A percentile compares a stretch with the other conserved stretches of the same genome.
These are phyloP conservation scores for Aureobasidium uvarum DNA, from an alignment of 2,329 filamentous ascomycete species.

Conservation along the genomic window DNA sequence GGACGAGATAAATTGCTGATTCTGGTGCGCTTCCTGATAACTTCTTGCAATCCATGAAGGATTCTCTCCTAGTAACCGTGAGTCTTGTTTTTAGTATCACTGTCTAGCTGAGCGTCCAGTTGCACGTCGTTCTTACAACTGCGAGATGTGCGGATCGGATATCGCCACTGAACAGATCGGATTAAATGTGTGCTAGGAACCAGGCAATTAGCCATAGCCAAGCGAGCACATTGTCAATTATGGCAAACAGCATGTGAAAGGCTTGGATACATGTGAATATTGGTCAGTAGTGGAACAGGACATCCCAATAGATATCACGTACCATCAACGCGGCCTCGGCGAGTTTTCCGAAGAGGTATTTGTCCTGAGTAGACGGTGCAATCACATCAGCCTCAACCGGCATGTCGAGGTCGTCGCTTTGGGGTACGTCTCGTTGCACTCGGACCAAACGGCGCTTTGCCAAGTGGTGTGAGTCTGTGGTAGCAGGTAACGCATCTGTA, in stretches of 20 bases:
- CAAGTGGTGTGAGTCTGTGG: background rate
- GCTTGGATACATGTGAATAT: background rate
- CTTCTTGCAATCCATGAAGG: background rate
- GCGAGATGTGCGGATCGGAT: background rate
- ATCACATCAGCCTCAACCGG: background rate
- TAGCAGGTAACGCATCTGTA: background rate
- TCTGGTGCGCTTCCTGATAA: background rate
- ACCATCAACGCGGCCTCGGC: background rate
- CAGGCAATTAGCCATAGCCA: background rate
- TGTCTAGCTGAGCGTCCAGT: too few species aligned
- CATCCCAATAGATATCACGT: background rate
- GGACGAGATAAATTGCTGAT: too few species aligned
- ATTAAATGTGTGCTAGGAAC: background rate
- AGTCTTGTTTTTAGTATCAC: background rate
- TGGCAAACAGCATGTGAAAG: background rate
- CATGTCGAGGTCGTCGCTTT: background rate
- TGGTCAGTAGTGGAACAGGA: background rate
- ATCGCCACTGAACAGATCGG: background rate
- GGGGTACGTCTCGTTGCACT: background rate
- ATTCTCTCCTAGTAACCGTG: background rate
- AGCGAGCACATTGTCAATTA: background rate
- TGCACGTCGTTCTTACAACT: background rate
- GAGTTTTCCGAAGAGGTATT: background rate
- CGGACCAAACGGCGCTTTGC: background rate
- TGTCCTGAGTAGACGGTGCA: background rate